phyloP scores from a whole-genome alignment of 371 early-diverging fungal species.

The Rozella allomycis region DNA sequence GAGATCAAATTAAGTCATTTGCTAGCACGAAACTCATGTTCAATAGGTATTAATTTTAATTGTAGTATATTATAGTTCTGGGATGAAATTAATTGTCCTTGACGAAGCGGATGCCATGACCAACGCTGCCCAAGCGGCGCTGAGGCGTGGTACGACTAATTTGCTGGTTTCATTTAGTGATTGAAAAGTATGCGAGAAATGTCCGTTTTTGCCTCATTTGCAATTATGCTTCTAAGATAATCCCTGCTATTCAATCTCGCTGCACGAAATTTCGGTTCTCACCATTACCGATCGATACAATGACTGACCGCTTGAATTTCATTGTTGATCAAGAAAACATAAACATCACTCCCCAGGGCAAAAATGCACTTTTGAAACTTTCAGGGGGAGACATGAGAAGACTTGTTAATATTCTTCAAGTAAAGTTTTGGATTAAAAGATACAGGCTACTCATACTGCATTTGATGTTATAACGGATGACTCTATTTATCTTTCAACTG shows the following conservation, averaged over 20 bases:
- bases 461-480: slow-evolving; percentile 47
- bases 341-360: slow-evolving; percentile 54
- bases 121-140: slow-evolving; percentile 79
- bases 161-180: slow-evolving; percentile 30
- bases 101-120: slow-evolving; percentile 99
- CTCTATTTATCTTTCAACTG: slow-evolving; percentile 71
- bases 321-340: slow-evolving; percentile 53
- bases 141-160: slow-evolving; percentile 48
- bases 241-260: slow-evolving; percentile 92
- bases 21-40: slow-evolving; percentile 75
- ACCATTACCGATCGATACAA: slow-evolving; percentile 56
- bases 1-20: slow-evolving; percentile 94
- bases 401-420: slow-evolving; percentile 78
- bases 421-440: slow-evolving; percentile 1
- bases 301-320: slow-evolving; percentile 42
- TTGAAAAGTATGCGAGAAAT: slow-evolving; percentile 92
- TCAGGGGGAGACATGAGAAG: slow-evolving; percentile 92
- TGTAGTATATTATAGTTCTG: slow-evolving; percentile 17
- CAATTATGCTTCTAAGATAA: slow-evolving; percentile 94
- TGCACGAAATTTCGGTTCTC: slow-evolving; percentile 95
- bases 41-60: slow-evolving; percentile 10
- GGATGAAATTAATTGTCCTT: slow-evolving; percentile 84
- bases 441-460: slow-evolving; percentile 51
- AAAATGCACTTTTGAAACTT: slow-evolving; percentile 47
- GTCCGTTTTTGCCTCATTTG: slow-evolving; percentile 96